These are phyloP conservation scores for Trametes villosa DNA, from an alignment of 768 basidiomycete genomes.

Conservation along the genomic window DNA sequence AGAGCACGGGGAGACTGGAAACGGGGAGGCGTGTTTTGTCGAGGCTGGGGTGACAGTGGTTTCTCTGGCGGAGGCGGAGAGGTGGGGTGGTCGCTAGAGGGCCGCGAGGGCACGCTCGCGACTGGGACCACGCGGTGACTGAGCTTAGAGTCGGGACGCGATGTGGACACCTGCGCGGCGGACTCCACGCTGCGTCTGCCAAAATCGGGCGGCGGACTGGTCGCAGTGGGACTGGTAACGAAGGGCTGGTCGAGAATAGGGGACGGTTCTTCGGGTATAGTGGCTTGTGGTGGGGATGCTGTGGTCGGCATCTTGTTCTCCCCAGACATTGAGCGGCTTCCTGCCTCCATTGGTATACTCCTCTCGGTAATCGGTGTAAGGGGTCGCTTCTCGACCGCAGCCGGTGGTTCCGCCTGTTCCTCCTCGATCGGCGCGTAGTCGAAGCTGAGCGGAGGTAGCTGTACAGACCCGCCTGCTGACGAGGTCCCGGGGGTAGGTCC, in stretches of 20 bases:
- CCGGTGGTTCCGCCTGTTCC: constrained; percentile 2
- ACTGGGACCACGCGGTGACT: constrained; percentile 1
- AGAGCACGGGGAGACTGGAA: constrained; percentile 21
- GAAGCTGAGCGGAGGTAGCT: constrained; percentile 66
- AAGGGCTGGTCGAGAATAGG: constrained; percentile 25
- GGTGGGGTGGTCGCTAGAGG: constrained; percentile 1
- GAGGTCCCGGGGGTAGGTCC: constrained; percentile 18
- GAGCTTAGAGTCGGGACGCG: constrained; percentile 47
- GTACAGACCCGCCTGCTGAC: constrained; percentile 36
- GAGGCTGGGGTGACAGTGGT: constrained; percentile 11
- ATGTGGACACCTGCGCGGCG: constrained; percentile 31
- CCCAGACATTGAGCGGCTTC: constrained; percentile 27
- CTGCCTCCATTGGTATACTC: constrained; percentile 35
- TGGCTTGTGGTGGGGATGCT: constrained; percentile 1
- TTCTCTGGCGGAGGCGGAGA: constrained; percentile 3
- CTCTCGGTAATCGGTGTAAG: constrained; percentile 74
- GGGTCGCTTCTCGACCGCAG: constrained; percentile 32
- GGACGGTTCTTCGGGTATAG: constrained; percentile 16
- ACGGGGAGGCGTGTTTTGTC: constrained; percentile 11
- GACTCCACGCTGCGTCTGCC: constrained; percentile 42
- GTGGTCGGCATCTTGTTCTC: constrained; percentile 16
- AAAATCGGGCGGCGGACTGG: constrained; percentile 21
- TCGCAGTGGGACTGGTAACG: constrained; percentile 35
- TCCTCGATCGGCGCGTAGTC: constrained; percentile 29
- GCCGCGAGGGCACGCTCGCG: constrained; percentile 6